Percentiles rank a stretch among this genome's conserved stretches.
Conservation (phyloP, 495 filamentous ascomycete species). For the Terfezia boudieri region DNA sequence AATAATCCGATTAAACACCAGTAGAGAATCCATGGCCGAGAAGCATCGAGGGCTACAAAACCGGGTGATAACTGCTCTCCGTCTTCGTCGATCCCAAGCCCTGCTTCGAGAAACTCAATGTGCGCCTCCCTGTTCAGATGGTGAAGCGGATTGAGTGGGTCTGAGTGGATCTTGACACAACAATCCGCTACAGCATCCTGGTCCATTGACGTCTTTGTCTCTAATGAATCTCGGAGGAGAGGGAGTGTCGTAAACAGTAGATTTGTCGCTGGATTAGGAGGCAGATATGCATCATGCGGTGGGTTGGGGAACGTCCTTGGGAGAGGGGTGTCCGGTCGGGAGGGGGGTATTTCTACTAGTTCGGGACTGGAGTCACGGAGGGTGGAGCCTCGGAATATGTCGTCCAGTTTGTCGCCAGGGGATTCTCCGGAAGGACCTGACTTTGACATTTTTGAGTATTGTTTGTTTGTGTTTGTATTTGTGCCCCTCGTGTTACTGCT, state of each 20-base stretch:
- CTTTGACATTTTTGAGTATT: background rate
- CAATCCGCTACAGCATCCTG: conserved; percentile 44
- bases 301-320: background rate
- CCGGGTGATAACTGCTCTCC: conserved; percentile 32
- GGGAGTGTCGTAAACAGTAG: conserved; percentile 41
- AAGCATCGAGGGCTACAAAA: conserved; percentile 54
- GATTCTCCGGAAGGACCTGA: background rate
- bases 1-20: conserved; percentile 59
- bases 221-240: conserved; percentile 40
- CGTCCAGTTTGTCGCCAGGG: background rate
- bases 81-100: conserved; percentile 24
- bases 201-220: conserved; percentile 41
- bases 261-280: conserved; percentile 23
- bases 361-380: background rate
- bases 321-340: background rate
- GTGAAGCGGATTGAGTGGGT: conserved; percentile 50
- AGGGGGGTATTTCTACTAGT: background rate
- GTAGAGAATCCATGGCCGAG: conserved; percentile 79
- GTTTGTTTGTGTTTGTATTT: background rate
- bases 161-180: conserved; percentile 46
- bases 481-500: background rate
- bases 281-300: background rate
- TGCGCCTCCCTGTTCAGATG: conserved; percentile 47
- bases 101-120: conserved; percentile 47
- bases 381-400: background rate